Base-by-base conservation (phyloP, 306 rosid species). In the Prosopis cineraria region DNA sequence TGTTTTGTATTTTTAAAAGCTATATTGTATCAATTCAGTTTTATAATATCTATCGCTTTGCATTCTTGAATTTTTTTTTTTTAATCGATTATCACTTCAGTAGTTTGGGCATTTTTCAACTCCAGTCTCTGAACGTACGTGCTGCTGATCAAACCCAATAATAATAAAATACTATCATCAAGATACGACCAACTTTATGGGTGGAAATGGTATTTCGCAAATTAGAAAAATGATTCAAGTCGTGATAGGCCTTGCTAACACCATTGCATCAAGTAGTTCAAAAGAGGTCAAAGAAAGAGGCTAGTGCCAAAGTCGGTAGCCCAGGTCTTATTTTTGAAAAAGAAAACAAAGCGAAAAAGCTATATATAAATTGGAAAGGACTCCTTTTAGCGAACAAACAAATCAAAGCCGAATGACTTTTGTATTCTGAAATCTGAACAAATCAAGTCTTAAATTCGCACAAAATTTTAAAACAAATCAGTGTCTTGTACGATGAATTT, bases 261-360 rank as follows among this genome's bases (percentile, higher is more conserved):
- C 50, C 45, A 20, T 9, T 10, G 30, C 47, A 37, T 65, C 70
- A 20, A 66, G 50, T 24, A 24, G 20, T 12, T 33, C n/a, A 27
- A 50, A 20, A n/a, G 62, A 34, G 70, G 80, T 81, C 80, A 78
- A 84, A 47, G 31, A 84, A 48, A 52, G 80, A 62, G 78, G 85
- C 80, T 50, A 40, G 80, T 72, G 73, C 45, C 48, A 44, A 34
- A 72, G 24, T 48, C 68, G 17, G 76, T 29, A 17, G 65, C 76
- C 73, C 73, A 6, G 1, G 22, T 48, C 5, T 13, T 27, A 6
- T 13, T 16, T 44, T 59, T 39, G 6, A 22, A 9, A 22, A n/a
- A n/a, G n/a, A n/a, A 3, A 24, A 53, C 0, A 22, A 8, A 24
- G 3, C 10, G 2, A 53, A 20, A 3, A 22, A 22, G 9, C 47